Evolutionary conservation across 345 rosid genomes (phyloP).

Genomic region (Punica granatum): DNA sequence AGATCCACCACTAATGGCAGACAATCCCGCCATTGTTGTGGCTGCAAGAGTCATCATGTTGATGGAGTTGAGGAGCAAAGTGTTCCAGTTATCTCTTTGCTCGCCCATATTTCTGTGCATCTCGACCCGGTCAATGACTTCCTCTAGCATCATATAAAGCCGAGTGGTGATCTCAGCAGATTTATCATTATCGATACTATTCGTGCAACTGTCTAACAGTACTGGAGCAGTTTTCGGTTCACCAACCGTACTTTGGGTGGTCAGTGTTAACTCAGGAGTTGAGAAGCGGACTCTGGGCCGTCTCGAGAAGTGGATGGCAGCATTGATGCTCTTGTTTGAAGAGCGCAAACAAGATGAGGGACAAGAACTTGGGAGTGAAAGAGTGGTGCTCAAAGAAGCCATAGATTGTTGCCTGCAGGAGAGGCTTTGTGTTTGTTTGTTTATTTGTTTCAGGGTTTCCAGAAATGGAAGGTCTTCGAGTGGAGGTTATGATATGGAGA

Average conservation of each 20-base stretch:
- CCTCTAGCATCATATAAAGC: slow-evolving; percentile 44
- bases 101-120: slow-evolving; percentile 63
- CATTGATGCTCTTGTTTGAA: not conserved
- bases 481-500: not conserved
- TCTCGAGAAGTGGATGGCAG: slow-evolving; percentile 8
- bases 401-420: not conserved
- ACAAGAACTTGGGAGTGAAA: slow-evolving; percentile 2
- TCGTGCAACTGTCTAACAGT: not conserved
- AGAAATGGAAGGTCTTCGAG: not conserved
- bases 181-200: not conserved
- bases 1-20: slow-evolving; percentile 10
- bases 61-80: slow-evolving; percentile 49
- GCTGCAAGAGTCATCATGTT: slow-evolving; percentile 65
- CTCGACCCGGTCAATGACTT: slow-evolving; percentile 54
- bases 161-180: slow-evolving; percentile 11
- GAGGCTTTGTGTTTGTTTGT: not conserved
- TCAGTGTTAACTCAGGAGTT: not conserved
- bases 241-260: not conserved
- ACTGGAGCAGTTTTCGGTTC: not conserved
- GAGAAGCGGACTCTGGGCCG: not conserved
- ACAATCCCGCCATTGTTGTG: slow-evolving; percentile 45
- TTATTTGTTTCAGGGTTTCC: not conserved
- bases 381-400: slow-evolving; percentile 5
- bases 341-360: not conserved
- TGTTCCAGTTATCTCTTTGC: slow-evolving; percentile 66